Evolutionary conservation across 192 early-diverging fungal genomes (phyloP), one percentile per base, ranked within the genome.

Genomic region (Gigaspora rosea): DNA sequence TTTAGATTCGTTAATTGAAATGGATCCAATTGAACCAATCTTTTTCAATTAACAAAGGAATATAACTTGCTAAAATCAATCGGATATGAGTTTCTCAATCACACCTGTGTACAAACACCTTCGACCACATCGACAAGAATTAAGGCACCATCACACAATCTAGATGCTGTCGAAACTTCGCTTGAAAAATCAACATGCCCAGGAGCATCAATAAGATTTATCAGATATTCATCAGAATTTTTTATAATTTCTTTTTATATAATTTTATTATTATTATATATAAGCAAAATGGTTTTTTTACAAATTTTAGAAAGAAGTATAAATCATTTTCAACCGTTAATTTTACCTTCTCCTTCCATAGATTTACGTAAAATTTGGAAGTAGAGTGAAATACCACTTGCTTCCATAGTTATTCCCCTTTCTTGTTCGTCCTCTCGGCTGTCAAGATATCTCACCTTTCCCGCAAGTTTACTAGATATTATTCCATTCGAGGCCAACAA

Each of bases 381-480:
- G 78, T 94, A 97, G 1, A 99, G 86, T 18, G 95, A 96, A 68
- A 99, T 97, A 8, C 95, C 97, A 72, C 92, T 94, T 48, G 95
- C 94, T 83, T 98, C 95, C 97, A 99, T 98, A 0, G 97, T 99
- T 76, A 99, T 99, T 4, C 98, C 98, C 36, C 98, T 92, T 83
- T 97, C 90, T 80, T 98, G 97, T 79, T 99, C 98, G 78, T 99
- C 98, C 76, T 96, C 94, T 67, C 98, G 86, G 67, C 91, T 94
- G 84, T 99, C 98, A 68, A 99, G 85, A 79, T 96, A 99, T 41
- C 97, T 91, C 12, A 97, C 90, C 75, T 97, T 97, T 3, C 98
- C 98, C 2, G 98, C 94, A 27, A 98, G 87, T 79, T 97, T 98
- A 75, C 85, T 87, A 41, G 94, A 95, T 62, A 99, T 98, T 82